These are phyloP conservation scores for Coniochaeta sp. DNA, from an alignment of 2,329 filamentous ascomycete species.

Conservation along the genomic window DNA sequence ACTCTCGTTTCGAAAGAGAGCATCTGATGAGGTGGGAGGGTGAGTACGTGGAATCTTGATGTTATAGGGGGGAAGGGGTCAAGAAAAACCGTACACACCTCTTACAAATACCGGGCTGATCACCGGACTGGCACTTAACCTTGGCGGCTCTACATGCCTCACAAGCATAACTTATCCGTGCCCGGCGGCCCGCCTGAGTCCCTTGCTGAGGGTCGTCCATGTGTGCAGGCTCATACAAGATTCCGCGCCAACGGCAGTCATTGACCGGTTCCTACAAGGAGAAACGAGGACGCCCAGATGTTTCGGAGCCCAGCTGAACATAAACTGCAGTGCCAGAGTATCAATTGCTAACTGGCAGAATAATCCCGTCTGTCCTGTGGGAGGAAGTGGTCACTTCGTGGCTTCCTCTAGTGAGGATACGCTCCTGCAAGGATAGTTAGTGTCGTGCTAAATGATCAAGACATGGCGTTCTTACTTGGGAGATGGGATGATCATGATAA, in stretches of 20 bases:
- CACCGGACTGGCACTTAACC: conserved; percentile 42
- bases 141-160: conserved; percentile 48
- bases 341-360: background rate
- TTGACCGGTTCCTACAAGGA: background rate
- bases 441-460: background rate
- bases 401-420: background rate
- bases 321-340: background rate
- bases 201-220: background rate
- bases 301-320: background rate
- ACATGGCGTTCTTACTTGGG: background rate
- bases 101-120: conserved; percentile 40
- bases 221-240: background rate
- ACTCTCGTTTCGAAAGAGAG: conserved; percentile 44
- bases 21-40: conserved; percentile 28
- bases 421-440: background rate
- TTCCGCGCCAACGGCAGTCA: background rate
- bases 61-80: background rate
- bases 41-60: background rate
- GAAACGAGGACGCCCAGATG: background rate
- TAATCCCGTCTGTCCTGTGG: background rate
- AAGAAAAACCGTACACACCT: conserved; percentile 27
- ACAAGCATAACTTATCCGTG: conserved; percentile 38
- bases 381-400: background rate
- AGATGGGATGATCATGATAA: background rate
- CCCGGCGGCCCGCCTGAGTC: conserved; percentile 9